phyloP scores from a whole-genome alignment of 371 early-diverging fungal species.

The Dentiscutata heterogama region DNA sequence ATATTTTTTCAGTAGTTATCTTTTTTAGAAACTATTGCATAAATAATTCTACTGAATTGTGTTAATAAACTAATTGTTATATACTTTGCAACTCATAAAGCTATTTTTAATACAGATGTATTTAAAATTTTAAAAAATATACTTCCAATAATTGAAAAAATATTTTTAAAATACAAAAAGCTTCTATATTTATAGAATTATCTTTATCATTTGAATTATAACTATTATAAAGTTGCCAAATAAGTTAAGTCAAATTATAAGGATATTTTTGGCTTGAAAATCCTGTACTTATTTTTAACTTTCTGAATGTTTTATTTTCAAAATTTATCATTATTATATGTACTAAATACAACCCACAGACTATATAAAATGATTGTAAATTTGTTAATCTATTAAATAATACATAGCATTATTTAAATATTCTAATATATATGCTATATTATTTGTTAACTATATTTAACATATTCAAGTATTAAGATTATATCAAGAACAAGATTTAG shows the following conservation, averaged over 20 bases:
- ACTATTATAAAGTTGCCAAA: constrained; percentile 9
- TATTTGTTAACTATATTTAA: neutral
- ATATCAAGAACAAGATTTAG: neutral
- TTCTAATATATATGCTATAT: constrained; percentile 11
- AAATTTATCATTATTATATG: neutral
- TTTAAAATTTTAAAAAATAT: neutral
- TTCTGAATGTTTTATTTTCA: neutral
- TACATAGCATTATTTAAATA: neutral
- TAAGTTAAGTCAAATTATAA: neutral
- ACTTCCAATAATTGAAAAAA: neutral
- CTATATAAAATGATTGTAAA: neutral
- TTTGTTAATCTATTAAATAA: neutral
- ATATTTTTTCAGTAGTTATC: neutral
- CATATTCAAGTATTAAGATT: neutral
- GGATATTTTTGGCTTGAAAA: neutral
- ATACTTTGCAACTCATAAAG: neutral
- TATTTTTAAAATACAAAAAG: neutral
- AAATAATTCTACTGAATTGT: neutral
- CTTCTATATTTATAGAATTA: neutral
- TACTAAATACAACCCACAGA: neutral
- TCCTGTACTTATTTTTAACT: neutral
- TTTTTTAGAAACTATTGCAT: neutral
- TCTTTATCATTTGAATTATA: neutral
- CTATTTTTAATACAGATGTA: neutral
- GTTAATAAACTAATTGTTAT: neutral